Evolutionary conservation across 441 rosid genomes (phyloP), one percentile per base, ranked within the genome.

Genomic region (Sinapis alba): DNA sequence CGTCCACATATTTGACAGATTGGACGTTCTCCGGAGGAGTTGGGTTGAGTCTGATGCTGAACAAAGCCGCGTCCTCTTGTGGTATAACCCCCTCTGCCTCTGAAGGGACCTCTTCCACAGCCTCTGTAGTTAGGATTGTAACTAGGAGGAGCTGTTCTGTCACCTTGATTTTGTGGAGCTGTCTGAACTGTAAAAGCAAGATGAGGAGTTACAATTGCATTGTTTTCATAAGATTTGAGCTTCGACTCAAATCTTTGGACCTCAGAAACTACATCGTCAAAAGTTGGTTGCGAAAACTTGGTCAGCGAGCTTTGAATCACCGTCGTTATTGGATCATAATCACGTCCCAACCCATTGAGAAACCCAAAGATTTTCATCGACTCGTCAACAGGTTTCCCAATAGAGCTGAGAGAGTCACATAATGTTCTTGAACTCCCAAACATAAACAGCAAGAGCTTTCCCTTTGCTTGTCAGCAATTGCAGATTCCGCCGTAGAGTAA

Each of bases 61-160:
- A 3, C 0, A 6, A 45, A 45, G 0, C 19, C 51, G 0, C 19
- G 7, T 0, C 19, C 51, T 0, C 51, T 0, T 5, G 51, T n/a
- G 2, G 19, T 1, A 7, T 45, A 45, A 0, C 51, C 51, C 0
- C 51, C 19, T 1, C 51, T n/a, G 6, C 19, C 51, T n/a, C 51
- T 16, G 3, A 4, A 13, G 0, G 18, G 6, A 1, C 16, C 15
- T 13, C 51, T 5, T 1, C 19, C 19, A 1, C 19, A 0, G 2
- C 19, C 51, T 0, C 19, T 2, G 18, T 45, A 4, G 8, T 5
- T 5, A 0, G 8, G 8, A 15, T 5, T 4, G 8, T 45, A 45
- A 1, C 0, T 0, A 0, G 2, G 18, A 5, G 5, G 8, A 3
- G 1, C 0, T 0, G n/a, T n/a, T n/a, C n/a, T 18, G 2, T 6